Evolutionary conservation across 345 rosid genomes (phyloP).

Genomic region (Brassica incana): DNA sequence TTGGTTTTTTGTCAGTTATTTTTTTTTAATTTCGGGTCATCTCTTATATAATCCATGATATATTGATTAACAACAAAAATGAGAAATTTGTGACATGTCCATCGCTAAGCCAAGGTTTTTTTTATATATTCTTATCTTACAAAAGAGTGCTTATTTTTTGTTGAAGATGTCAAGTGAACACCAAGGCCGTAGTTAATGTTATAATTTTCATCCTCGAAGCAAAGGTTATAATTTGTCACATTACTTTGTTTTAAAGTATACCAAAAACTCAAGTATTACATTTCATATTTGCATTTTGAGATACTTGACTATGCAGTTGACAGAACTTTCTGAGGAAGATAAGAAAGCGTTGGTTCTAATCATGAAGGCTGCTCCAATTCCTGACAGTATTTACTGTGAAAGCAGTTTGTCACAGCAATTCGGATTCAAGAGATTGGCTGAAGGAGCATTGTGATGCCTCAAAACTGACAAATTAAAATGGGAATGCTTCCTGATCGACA

Average conservation of each 20-base stretch:
- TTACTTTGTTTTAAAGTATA: no score
- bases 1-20: no score
- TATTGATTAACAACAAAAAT: no score
- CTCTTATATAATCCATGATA: no score
- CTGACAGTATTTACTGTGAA: not conserved
- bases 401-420: not conserved
- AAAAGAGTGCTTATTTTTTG: no score
- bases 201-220: not conserved
- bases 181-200: no score
- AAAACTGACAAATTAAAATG: not conserved
- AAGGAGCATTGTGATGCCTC: not conserved
- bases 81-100: no score
- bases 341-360: not conserved
- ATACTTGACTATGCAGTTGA: not conserved
- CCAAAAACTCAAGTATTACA: not conserved
- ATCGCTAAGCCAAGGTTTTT: not conserved
- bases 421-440: not conserved
- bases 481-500: not conserved
- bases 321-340: not conserved
- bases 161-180: not conserved
- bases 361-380: not conserved
- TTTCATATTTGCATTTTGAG: no score
- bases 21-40: no score
- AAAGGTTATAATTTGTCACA: not conserved
- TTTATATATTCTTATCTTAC: not conserved